Evolutionary conservation across 495 filamentous ascomycete species (phyloP), one percentile per base, ranked within the genome.

Genomic region (Trichocladium uniseriatum): DNA sequence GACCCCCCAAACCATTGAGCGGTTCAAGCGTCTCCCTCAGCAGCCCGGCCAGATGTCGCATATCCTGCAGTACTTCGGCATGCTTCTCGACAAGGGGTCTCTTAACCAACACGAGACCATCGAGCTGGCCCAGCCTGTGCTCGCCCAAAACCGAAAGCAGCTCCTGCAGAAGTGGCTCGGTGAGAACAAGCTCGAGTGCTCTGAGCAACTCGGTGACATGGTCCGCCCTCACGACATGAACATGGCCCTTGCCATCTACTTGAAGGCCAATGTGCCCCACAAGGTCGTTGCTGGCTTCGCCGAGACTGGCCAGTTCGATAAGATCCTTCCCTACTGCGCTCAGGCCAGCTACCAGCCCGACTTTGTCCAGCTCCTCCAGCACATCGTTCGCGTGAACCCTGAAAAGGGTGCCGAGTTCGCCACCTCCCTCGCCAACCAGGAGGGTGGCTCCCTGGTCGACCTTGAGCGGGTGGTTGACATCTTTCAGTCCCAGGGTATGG

Each of bases 401-500:
- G 92, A 96, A 57, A 94, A 94, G 70, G 91, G 87, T 48, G 81
- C 89, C 2, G 92, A 97, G 62, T 97, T 99, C 62, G 92, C 92
- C 47, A 84, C 81, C 1, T 74, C 82, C 42, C 80, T 99, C 43
- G 91, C 89, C 22, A 94, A 87, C 59, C 78, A 91, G 51, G 85
- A 91, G 62, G 76, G 78, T 28, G 89, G 92, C 20, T 78, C 87
- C 38, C 71, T 97, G 50, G 80, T 99, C 52, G 91, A 96, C 53
- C 79, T 99, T 51, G 89, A 95, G 59, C 89, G 92, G 22, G 87
- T 95, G 16, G 87, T 97, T 31, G 91, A 97, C 65, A 86, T 99
- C 37, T 99, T 99, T 79, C 79, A 94, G 62, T 88, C 91, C 19
- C 92, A 96, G 67, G 89, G 88, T 65, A 94, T 97, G 89, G 78